Base-by-base conservation (phyloP, 345 rosid genomes). In the Populus pruinosa region DNA sequence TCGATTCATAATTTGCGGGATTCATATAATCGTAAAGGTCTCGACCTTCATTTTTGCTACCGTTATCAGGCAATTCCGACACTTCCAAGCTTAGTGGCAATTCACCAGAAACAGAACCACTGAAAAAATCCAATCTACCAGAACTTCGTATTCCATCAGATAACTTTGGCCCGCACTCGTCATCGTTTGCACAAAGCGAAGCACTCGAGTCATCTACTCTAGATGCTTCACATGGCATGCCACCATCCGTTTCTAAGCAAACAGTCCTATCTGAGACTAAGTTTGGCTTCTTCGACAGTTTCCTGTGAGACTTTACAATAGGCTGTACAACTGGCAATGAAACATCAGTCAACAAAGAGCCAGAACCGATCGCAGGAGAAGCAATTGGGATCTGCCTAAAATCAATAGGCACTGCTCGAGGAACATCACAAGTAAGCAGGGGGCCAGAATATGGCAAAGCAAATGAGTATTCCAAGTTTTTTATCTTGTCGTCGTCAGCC, bases 381-480 rank as follows among this genome's bases (percentile, higher is more conserved):
- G 98, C 98, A 11, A 82, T 73, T 20, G 99, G 99, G 47, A 96
- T 91, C 63, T 84, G 78, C 56, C 77, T 80, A 67, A 93, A 74
- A 70, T 85, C 86, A 55, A 93, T 83, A 2, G 97, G 99, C 76
- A 69, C 73, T 17, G 83, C 96, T 76, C 71, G 84, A 69, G 98
- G 98, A 35, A 96, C 71, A 77, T 91, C 84, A 55, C 36, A 76
- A 65, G 79, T 33, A n/a, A 89, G 35, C 20, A 74, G 83, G 82
- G 95, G 97, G 29, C 99, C 98, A 67, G 82, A 80, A 76, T 96
- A 93, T 91, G 84, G 93, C 9, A 31, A 8, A 3, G 99, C 97
- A 76, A 96, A 83, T 31, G 99, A 96, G 82, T 87, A 96, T 31
- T 91, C 96, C 35, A 69, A 33, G 36, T 39, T 83, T 56, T 74